Evolutionary conservation across 140 eudicot species (phyloP).

Genomic region (Bidens hawaiensis): DNA sequence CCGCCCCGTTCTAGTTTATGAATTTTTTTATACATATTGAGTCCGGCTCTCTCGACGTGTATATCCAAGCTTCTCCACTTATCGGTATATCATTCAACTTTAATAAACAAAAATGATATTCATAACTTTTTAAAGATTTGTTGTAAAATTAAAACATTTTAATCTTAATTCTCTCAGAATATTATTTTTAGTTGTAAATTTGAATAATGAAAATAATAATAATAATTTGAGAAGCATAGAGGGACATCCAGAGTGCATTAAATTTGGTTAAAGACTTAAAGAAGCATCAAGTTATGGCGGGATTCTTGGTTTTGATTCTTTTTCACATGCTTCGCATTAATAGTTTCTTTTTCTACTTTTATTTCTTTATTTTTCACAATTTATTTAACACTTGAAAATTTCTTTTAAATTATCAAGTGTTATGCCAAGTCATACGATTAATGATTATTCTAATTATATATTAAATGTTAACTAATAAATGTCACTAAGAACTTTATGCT

Average conservation of each 20-base stretch:
- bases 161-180: too few species aligned
- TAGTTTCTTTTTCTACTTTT: background rate
- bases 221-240: constrained; percentile 9
- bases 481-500: too few species aligned
- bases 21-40: too few species aligned
- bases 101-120: too few species aligned
- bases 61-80: too few species aligned
- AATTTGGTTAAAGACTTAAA: constrained; percentile 1
- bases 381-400: background rate
- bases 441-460: too few species aligned
- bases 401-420: background rate
- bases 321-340: constrained; percentile 23
- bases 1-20: too few species aligned
- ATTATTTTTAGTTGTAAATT: too few species aligned
- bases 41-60: too few species aligned
- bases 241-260: constrained; percentile 17
- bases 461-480: background rate
- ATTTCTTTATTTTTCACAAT: background rate
- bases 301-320: constrained; percentile 33
- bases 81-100: too few species aligned
- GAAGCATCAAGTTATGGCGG: constrained; percentile 27
- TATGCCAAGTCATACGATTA: background rate
- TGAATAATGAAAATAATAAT: too few species aligned
- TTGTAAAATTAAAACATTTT: too few species aligned
- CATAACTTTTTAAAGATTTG: background rate